Base-by-base conservation (phyloP, 768 basidiomycete species). In the Bullera alba region DNA sequence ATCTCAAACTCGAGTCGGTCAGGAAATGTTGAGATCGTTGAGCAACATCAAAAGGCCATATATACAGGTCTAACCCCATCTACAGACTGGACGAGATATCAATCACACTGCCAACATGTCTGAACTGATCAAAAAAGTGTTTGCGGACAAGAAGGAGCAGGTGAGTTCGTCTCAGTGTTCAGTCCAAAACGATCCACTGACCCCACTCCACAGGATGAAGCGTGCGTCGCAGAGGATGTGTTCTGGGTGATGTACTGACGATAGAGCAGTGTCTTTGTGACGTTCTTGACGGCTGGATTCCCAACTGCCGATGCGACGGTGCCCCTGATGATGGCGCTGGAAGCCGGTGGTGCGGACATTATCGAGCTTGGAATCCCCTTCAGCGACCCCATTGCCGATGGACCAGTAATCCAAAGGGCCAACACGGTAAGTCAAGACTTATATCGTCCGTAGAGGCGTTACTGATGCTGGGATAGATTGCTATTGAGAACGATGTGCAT, bases 291-390 rank as follows among this genome's bases (percentile, higher is more conserved):
- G 19, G 92, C 92, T 38, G 93, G 93, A 14, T 97, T 83, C 74
- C 93, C 93, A 23, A 81, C 76, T 6, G 71, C 74, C 47, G 76
- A 82, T 65, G 84, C 85, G 51, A 96, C 93, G 0, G 87, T 93
- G 10, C 83, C 87, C 1, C 79, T 90, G 51, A 72, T 96, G 77
- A 80, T 97, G 29, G 86, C 87, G 22, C 87, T 99, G 83, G 85
- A 97, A 72, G 79, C 80, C 38, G 93, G 93, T 46, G 93, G 93
- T 5, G 81, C 88, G 38, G 91, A 96, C 71, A 81, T 96, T 53
- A 91, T 97, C 54, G 93, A 99, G 72, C 79, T 99, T 16, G 93
- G 93, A 16, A 80, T 96, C 25, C 90, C 92, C 0, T 96, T 93
- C 76, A 92, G 87, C 47, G 93, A 96, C 75, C 93, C 92, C 17